Conservation (phyloP, 495 filamentous ascomycete species). For the Aspergillus steynii region DNA sequence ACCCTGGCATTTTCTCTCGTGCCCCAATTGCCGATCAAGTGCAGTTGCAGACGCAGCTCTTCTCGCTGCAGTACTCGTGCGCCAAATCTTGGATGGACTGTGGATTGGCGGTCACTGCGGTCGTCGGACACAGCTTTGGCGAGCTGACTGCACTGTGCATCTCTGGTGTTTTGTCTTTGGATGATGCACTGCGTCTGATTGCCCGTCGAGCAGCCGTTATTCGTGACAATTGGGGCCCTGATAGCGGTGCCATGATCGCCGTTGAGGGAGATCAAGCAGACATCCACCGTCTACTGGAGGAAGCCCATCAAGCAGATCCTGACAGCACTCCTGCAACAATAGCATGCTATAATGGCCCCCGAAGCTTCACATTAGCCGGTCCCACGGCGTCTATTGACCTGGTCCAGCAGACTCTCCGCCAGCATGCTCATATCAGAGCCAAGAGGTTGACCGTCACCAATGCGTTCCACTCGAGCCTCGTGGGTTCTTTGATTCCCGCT, state of each 20-base stretch:
- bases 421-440: constrained; percentile 23
- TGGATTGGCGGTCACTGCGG: constrained; percentile 30
- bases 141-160: constrained; percentile 46
- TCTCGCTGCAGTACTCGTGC: constrained; percentile 50
- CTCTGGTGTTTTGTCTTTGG: constrained; percentile 34
- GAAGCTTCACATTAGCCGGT: constrained; percentile 49
- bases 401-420: constrained; percentile 4
- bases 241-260: constrained; percentile 52
- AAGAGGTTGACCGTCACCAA: constrained; percentile 51
- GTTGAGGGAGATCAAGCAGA: constrained; percentile 31
- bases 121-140: constrained; percentile 56
- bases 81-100: constrained; percentile 50
- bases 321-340: constrained; percentile 24
- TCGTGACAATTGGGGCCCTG: constrained; percentile 43
- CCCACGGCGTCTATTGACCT: constrained; percentile 33
- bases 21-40: constrained; percentile 39
- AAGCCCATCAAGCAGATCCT: not conserved
- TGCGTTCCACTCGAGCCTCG: constrained; percentile 52
- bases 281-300: constrained; percentile 1
- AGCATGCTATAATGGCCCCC: constrained; percentile 53
- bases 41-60: constrained; percentile 44
- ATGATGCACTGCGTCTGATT: constrained; percentile 43
- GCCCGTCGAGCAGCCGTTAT: constrained; percentile 46
- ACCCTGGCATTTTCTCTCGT: constrained; percentile 49
- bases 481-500: constrained; percentile 36